A percentile compares a stretch with the other conserved stretches of the same genome.
Evolutionary conservation across 768 basidiomycete genomes (phyloP).

Genomic region (Chalciporus chontae): DNA sequence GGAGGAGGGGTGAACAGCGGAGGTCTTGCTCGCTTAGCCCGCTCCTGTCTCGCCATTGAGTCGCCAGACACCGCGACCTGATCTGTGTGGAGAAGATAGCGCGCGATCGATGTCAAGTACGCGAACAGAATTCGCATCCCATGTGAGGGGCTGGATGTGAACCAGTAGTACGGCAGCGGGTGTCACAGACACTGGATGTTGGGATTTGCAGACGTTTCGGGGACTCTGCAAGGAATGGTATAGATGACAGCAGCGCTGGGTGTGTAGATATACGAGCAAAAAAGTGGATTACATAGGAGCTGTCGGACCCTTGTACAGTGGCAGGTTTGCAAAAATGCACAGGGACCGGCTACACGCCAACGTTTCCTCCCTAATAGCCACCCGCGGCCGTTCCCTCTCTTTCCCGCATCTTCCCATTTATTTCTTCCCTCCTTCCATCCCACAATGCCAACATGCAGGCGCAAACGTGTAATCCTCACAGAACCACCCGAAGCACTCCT

Average conservation of each 20-base stretch:
- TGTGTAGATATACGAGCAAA: constrained; percentile 2
- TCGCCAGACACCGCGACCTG: not conserved
- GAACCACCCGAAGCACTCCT: constrained; percentile 73
- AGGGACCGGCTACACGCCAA: constrained; percentile 38
- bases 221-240: not conserved
- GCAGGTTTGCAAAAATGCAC: constrained; percentile 26
- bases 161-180: not conserved
- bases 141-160: constrained; percentile 4
- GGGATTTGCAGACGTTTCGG: not conserved
- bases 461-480: constrained; percentile 87
- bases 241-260: not conserved
- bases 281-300: constrained; percentile 11
- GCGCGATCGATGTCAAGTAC: constrained; percentile 1
- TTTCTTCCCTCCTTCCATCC: constrained; percentile 41
- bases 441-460: constrained; percentile 82
- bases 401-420: constrained; percentile 51
- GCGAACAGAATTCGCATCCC: constrained; percentile 11
- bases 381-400: constrained; percentile 54
- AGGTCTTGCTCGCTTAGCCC: not conserved
- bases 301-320: constrained; percentile 25
- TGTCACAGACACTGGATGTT: not conserved
- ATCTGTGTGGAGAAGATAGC: not conserved
- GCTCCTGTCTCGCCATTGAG: not conserved
- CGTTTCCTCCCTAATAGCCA: constrained; percentile 57
- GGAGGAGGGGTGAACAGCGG: constrained; percentile 1